These are phyloP conservation scores for Mycosarcoma maydis DNA, from an alignment of 1,284 basidiomycete genomes.

Conservation along the genomic window DNA sequence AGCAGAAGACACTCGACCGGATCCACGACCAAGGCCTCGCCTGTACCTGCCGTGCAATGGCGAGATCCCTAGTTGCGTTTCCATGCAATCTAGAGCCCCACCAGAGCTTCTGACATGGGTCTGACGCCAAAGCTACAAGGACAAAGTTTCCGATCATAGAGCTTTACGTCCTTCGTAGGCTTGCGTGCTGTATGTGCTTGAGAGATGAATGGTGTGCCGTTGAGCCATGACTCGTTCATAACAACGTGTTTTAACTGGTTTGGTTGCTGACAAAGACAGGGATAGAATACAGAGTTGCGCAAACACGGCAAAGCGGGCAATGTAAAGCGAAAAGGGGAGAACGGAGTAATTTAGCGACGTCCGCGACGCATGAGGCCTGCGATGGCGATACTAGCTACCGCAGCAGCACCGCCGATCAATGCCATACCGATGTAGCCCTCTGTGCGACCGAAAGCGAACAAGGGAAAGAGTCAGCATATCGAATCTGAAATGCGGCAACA, in stretches of 20 bases:
- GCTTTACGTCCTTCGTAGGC: background rate
- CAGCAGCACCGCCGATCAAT: constrained; percentile 86
- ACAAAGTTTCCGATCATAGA: background rate
- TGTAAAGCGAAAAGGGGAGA: background rate
- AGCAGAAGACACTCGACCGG: constrained; percentile 13
- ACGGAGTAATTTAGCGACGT: constrained; percentile 18
- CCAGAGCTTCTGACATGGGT: background rate
- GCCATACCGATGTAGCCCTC: constrained; percentile 96
- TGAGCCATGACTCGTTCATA: background rate
- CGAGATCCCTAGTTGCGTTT: constrained; percentile 7
- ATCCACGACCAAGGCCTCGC: constrained; percentile 7
- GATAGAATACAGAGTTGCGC: constrained; percentile 15
- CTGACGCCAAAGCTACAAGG: background rate
- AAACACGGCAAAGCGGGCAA: background rate
- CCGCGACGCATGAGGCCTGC: constrained; percentile 73
- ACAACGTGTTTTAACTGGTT: background rate
- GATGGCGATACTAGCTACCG: constrained; percentile 82
- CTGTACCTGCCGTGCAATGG: constrained; percentile 43
- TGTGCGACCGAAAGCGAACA: constrained; percentile 62
- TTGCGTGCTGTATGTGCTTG: background rate
- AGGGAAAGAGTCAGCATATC: background rate
- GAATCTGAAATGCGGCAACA: too few species aligned
- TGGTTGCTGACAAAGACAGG: background rate
- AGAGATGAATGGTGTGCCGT: background rate
- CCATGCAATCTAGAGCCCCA: too few species aligned